Evolutionary conservation across 805 yeast genomes (phyloP).

Genomic region (Nakazawaea wickerhamii): DNA sequence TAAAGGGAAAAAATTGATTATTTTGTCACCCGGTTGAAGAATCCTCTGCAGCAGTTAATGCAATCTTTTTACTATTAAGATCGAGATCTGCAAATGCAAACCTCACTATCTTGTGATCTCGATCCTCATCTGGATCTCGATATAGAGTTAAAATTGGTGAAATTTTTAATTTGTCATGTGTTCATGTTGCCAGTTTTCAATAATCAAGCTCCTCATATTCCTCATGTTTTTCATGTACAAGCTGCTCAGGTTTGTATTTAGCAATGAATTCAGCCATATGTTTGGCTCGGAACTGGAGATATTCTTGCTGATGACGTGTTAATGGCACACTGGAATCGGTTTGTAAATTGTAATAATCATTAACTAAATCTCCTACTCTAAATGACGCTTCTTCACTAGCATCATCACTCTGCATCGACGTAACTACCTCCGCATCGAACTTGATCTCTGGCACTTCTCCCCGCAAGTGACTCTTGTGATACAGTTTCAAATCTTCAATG

Average conservation of each 20-base stretch:
- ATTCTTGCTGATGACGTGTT: conserved; percentile 1
- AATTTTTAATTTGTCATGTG: too few relatives aligned
- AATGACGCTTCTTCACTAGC: background rate
- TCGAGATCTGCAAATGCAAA: too few relatives aligned
- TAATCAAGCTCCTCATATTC: conserved; percentile 2
- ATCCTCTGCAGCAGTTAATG: too few relatives aligned
- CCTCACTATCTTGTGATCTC: too few relatives aligned
- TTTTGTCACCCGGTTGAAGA: too few relatives aligned
- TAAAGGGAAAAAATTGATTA: too few relatives aligned
- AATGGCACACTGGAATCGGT: background rate
- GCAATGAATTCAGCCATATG: conserved; percentile 2
- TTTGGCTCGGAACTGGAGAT: conserved; percentile 2
- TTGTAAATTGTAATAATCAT: conserved; percentile 9
- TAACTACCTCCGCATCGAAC: conserved; percentile 1
- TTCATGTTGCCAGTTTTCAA: background rate
- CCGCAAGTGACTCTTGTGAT: conserved; percentile 1
- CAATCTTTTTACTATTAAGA: too few relatives aligned
- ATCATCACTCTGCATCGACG: background rate
- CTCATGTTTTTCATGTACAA: background rate
- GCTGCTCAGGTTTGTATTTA: background rate
- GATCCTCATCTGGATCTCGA: too few relatives aligned
- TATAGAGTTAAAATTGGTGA: too few relatives aligned
- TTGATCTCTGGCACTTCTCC: background rate
- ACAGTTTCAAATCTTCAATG: background rate
- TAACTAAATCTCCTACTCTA: conserved; percentile 4